Conservation (phyloP, 179 eudicot genomes). For the Sideroxylon spinosum region DNA sequence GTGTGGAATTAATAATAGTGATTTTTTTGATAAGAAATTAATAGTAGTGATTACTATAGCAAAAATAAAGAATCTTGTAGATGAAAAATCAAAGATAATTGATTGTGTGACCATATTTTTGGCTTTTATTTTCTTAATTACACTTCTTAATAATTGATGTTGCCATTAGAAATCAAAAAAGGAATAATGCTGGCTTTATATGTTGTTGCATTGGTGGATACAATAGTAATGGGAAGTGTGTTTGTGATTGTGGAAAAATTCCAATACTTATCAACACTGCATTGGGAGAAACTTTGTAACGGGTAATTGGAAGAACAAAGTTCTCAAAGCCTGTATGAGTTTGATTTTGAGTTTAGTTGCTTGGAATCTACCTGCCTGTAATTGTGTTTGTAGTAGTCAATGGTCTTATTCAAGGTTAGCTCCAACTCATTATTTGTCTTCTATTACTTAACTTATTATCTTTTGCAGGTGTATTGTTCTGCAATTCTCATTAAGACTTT, state of each 20-base stretch:
- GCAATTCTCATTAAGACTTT: slow-evolving; percentile 13
- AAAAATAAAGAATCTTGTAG: neutral
- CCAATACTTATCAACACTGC: neutral
- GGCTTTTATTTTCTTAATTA: neutral
- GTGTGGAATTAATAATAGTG: neutral
- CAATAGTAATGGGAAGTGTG: neutral
- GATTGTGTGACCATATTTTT: neutral
- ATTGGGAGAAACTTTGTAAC: neutral
- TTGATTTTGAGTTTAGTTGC: neutral
- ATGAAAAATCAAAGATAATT: neutral
- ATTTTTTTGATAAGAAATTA: neutral
- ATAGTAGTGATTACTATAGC: too few species aligned
- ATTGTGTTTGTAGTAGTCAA: neutral
- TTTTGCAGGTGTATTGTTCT: slow-evolving; percentile 26
- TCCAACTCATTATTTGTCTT: neutral
- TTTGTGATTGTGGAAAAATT: neutral
- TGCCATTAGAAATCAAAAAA: slow-evolving; percentile 6
- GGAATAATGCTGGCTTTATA: neutral
- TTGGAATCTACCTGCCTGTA: neutral
- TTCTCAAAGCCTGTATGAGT: neutral
- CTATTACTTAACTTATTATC: neutral
- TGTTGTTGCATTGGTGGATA: neutral
- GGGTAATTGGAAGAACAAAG: neutral
- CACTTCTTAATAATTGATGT: neutral
- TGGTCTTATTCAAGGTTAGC: neutral